Conservation (phyloP, 2,329 filamentous ascomycete genomes). For the Pseudogymnoascus sp. region DNA sequence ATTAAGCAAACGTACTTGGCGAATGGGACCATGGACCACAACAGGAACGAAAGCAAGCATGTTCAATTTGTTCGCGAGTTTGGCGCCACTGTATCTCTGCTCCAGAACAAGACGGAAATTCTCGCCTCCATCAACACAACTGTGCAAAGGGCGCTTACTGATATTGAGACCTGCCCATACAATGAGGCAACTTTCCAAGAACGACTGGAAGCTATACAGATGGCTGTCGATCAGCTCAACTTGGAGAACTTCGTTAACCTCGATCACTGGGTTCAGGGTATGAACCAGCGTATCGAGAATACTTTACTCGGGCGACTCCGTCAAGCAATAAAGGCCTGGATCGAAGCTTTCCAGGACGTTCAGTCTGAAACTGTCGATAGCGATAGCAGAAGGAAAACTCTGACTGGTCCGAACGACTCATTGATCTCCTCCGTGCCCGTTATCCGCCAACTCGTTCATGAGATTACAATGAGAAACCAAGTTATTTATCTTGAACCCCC, state of each 20-base stretch:
- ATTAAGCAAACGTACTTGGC: conserved; percentile 54
- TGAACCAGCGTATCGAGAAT: conserved; percentile 78
- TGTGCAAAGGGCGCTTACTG: conserved; percentile 70
- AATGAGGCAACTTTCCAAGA: conserved; percentile 69
- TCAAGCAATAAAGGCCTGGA: conserved; percentile 79
- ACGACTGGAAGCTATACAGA: conserved; percentile 78
- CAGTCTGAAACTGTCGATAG: conserved; percentile 34
- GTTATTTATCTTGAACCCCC: conserved; percentile 95
- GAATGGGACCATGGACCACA: conserved; percentile 52
- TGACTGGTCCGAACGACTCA: conserved; percentile 35
- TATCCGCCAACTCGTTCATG: conserved; percentile 70
- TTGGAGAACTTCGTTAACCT: conserved; percentile 94
- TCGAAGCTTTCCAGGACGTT: conserved; percentile 67
- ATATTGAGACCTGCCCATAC: conserved; percentile 79
- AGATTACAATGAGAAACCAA: conserved; percentile 96
- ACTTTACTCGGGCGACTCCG: conserved; percentile 77
- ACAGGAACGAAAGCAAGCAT: conserved; percentile 76
- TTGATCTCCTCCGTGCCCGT: conserved; percentile 41
- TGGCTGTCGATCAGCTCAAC: conserved; percentile 90
- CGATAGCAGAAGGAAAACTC: conserved; percentile 43
- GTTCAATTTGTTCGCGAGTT: conserved; percentile 96
- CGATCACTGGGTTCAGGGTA: conserved; percentile 75
- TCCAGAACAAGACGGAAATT: conserved; percentile 80
- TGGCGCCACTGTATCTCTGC: conserved; percentile 72
- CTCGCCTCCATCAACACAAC: conserved; percentile 72